phyloP scores from a whole-genome alignment of 2,329 filamentous ascomycete species.

The Penicillium hesseltinei region DNA sequence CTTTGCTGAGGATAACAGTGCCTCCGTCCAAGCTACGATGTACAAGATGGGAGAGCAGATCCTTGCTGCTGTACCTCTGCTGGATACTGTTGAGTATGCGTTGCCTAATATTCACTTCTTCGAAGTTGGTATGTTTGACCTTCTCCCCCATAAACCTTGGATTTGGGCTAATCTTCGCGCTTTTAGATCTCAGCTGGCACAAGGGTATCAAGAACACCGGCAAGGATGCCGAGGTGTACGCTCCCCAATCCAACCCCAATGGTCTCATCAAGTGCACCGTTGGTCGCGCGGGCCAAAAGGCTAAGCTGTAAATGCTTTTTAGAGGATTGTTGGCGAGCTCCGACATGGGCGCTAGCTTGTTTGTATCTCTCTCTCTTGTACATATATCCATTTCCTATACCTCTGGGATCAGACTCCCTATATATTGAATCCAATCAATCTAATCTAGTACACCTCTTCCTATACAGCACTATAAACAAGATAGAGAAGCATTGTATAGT shows the following conservation, averaged over 20 bases:
- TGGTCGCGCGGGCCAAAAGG: slow-evolving; percentile 33
- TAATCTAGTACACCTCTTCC: neutral
- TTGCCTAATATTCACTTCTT: slow-evolving; percentile 99
- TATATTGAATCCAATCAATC: slow-evolving; percentile 2
- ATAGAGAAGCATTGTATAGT: neutral
- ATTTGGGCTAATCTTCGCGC: slow-evolving; percentile 4
- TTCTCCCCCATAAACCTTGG: neutral
- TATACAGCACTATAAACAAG: neutral
- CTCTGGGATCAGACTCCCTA: slow-evolving; percentile 11
- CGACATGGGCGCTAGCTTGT: slow-evolving; percentile 3
- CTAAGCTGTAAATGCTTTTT: slow-evolving; percentile 31
- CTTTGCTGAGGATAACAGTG: slow-evolving; percentile 86
- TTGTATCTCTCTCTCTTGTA: slow-evolving; percentile 16
- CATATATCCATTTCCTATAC: slow-evolving; percentile 26
- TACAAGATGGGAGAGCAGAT: slow-evolving; percentile 97
- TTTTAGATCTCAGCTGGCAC: slow-evolving; percentile 87
- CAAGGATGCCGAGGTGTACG: slow-evolving; percentile 92
- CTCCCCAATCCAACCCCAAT: slow-evolving; percentile 88
- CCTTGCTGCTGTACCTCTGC: slow-evolving; percentile 68
- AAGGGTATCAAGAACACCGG: slow-evolving; percentile 93
- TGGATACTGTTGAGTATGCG: slow-evolving; percentile 73
- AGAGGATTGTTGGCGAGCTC: slow-evolving; percentile 1
- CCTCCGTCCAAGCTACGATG: slow-evolving; percentile 96
- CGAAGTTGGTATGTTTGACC: slow-evolving; percentile 63
- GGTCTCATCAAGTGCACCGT: slow-evolving; percentile 95